A percentile compares a stretch with the other conserved stretches of the same genome.
Evolutionary conservation across 2,329 filamentous ascomycete genomes (phyloP).

Genomic region (Cryphonectria naterciae): DNA sequence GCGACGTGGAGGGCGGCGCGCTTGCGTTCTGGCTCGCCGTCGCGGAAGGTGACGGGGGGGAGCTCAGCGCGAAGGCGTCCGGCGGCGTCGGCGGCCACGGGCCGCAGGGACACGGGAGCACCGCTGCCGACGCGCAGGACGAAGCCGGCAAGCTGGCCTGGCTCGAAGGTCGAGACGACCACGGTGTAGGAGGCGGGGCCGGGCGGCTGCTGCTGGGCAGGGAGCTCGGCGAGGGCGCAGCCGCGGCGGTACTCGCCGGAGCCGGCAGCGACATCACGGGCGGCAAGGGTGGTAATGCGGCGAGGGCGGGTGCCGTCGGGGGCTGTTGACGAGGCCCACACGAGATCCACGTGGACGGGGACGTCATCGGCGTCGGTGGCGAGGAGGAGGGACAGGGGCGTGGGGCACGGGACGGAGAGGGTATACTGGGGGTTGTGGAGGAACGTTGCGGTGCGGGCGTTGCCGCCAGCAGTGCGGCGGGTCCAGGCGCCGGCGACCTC

Average conservation of each 20-base stretch:
- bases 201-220: conserved; percentile 46
- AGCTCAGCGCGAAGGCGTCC: conserved; percentile 70
- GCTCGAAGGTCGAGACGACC: conserved; percentile 88
- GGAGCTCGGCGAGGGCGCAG: conserved; percentile 68
- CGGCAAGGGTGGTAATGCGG: conserved; percentile 69
- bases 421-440: conserved; percentile 87
- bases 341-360: conserved; percentile 82
- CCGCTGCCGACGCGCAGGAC: conserved; percentile 74
- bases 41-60: conserved; percentile 32
- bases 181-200: conserved; percentile 80
- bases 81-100: conserved; percentile 73
- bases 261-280: conserved; percentile 77
- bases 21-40: conserved; percentile 50
- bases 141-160: conserved; percentile 75
- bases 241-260: conserved; percentile 89
- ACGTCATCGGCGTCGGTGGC: conserved; percentile 69
- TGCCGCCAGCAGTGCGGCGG: conserved; percentile 79
- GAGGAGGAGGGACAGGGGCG: conserved; percentile 73
- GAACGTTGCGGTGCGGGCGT: conserved; percentile 75
- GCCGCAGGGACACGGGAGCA: conserved; percentile 56
- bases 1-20: conserved; percentile 45
- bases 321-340: conserved; percentile 73
- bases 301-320: conserved; percentile 38
- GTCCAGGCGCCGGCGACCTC: conserved; percentile 74
- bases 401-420: conserved; percentile 59